These are phyloP conservation scores for Carpinus fangiana DNA, from an alignment of 306 rosid species.

Conservation along the genomic window DNA sequence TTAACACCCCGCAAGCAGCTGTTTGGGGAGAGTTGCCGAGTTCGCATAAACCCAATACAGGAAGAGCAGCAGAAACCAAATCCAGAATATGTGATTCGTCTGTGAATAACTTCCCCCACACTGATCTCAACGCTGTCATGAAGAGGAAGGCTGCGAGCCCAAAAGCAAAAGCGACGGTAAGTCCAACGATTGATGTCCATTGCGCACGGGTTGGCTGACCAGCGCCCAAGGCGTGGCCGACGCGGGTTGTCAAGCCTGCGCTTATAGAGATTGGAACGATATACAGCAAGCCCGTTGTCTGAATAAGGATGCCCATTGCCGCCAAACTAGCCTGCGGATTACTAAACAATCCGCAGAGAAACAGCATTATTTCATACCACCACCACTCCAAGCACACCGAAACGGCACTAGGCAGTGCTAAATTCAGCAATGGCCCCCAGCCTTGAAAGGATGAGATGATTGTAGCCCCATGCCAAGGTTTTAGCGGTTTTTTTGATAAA, in stretches of 20 bases:
- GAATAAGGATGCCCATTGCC: slow-evolving; percentile 91
- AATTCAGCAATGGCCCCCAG: slow-evolving; percentile 65
- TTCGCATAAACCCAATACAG: slow-evolving; percentile 80
- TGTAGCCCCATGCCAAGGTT: slow-evolving; percentile 71
- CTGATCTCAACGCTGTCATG: slow-evolving; percentile 38
- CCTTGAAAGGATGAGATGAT: slow-evolving; percentile 44
- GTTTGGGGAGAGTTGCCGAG: slow-evolving; percentile 80
- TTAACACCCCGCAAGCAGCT: slow-evolving; percentile 71
- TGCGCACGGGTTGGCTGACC: slow-evolving; percentile 64
- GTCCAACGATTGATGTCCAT: slow-evolving; percentile 61
- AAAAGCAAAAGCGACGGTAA: slow-evolving; percentile 40
- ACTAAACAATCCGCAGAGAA: slow-evolving; percentile 62
- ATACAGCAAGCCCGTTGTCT: slow-evolving; percentile 77
- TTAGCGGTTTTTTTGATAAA: slow-evolving; percentile 53
- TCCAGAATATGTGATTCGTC: slow-evolving; percentile 65
- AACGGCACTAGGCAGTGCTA: slow-evolving; percentile 72
- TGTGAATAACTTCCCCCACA: slow-evolving; percentile 69
- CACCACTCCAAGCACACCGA: slow-evolving; percentile 90
- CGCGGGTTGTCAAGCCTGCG: slow-evolving; percentile 58
- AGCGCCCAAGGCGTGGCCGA: slow-evolving; percentile 80
- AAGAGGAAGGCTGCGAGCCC: slow-evolving; percentile 51
- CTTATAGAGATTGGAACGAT: slow-evolving; percentile 69
- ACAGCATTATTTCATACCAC: slow-evolving; percentile 90
- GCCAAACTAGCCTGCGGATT: slow-evolving; percentile 77
- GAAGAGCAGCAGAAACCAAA: slow-evolving; percentile 54